Percentiles rank a stretch among this genome's conserved stretches.
Conservation (phyloP, 495 filamentous ascomycete species). For the Talaromyces stipitatus region DNA sequence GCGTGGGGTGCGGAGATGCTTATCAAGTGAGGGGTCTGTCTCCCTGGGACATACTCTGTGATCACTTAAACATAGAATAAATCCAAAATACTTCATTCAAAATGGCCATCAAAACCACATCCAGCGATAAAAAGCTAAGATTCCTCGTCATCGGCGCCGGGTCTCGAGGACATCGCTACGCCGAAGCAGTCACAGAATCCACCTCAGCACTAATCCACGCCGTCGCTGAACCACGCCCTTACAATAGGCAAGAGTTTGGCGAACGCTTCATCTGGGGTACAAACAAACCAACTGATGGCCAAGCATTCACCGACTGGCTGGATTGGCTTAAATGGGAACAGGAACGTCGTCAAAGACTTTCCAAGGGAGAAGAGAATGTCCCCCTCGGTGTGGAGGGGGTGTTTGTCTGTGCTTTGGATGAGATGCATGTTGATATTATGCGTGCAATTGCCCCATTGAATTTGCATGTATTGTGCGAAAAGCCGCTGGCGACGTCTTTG, state of each 20-base stretch:
- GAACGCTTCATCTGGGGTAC: slow-evolving; percentile 59
- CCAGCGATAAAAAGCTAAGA: slow-evolving; percentile 17
- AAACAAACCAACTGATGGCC: slow-evolving; percentile 36
- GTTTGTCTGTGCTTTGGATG: slow-evolving; percentile 84
- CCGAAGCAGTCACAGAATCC: slow-evolving; percentile 50
- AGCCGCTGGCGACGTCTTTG: slow-evolving; percentile 76
- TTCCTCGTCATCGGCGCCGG: slow-evolving; percentile 85
- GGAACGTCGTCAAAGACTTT: slow-evolving; percentile 33
- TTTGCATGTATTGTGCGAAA: slow-evolving; percentile 89
- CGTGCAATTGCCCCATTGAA: slow-evolving; percentile 57
- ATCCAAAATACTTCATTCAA: too few relatives aligned
- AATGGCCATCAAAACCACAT: neutral
- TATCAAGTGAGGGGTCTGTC: slow-evolving; percentile 4
- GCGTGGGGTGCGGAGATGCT: slow-evolving; percentile 3
- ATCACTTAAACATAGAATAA: too few relatives aligned
- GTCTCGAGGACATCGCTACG: slow-evolving; percentile 72
- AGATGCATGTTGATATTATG: slow-evolving; percentile 77
- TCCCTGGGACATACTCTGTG: too few relatives aligned
- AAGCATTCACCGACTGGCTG: slow-evolving; percentile 67
- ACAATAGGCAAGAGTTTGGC: slow-evolving; percentile 64
- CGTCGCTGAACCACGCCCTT: slow-evolving; percentile 74
- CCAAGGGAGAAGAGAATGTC: slow-evolving; percentile 5
- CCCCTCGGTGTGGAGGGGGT: slow-evolving; percentile 56
- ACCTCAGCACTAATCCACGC: slow-evolving; percentile 60
- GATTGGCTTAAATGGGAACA: slow-evolving; percentile 62